Conservation (phyloP, 371 early-diverging fungal genomes). For the Fennellomyces sp. region DNA sequence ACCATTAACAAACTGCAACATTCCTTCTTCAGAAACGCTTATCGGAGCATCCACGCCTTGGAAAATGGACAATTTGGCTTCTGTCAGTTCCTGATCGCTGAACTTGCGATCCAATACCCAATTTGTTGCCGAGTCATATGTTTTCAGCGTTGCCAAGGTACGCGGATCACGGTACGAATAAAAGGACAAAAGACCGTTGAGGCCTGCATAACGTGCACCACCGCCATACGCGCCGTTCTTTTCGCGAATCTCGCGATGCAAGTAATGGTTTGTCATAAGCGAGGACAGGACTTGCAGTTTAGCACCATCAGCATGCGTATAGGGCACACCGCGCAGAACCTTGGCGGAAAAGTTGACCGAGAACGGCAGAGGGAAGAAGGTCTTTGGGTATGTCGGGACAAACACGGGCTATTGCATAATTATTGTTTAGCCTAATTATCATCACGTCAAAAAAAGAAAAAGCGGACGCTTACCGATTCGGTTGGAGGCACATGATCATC, state of each 20-base stretch:
- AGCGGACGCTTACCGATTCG: conserved; percentile 21
- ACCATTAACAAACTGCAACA: conserved; percentile 74
- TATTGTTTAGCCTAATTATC: background rate
- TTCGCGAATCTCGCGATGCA: conserved; percentile 95
- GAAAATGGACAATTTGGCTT: conserved; percentile 93
- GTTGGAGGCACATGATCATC: conserved; percentile 19
- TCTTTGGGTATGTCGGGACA: conserved; percentile 39
- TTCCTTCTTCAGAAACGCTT: conserved; percentile 85
- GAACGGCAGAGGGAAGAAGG: conserved; percentile 77
- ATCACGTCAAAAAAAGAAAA: background rate
- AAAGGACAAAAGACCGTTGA: conserved; percentile 84
- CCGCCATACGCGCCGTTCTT: conserved; percentile 98
- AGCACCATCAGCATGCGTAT: conserved; percentile 81
- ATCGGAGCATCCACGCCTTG: conserved; percentile 83
- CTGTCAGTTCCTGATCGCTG: conserved; percentile 74
- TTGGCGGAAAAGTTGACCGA: conserved; percentile 86
- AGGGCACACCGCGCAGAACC: conserved; percentile 79
- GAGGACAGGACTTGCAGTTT: conserved; percentile 80
- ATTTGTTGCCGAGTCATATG: conserved; percentile 63
- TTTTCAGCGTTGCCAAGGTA: conserved; percentile 73
- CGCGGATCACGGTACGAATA: conserved; percentile 94
- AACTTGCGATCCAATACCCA: conserved; percentile 67
- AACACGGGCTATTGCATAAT: conserved; percentile 34
- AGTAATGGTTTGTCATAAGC: conserved; percentile 80
- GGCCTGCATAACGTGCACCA: conserved; percentile 74